Evolutionary conservation across 805 yeast species (phyloP).

Genomic region (Myxozyma monticola): DNA sequence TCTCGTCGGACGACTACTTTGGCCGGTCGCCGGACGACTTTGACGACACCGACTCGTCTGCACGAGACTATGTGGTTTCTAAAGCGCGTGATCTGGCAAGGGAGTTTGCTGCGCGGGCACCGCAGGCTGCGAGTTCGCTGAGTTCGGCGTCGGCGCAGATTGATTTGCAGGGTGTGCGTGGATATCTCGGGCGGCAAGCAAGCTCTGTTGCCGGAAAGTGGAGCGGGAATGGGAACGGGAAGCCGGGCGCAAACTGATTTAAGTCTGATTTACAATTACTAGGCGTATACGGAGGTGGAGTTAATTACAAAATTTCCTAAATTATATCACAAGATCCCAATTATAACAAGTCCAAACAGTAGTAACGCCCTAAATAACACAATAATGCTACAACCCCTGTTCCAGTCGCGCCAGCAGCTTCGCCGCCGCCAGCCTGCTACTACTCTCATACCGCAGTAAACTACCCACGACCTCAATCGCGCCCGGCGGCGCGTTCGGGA

Average conservation of each 20-base stretch:
- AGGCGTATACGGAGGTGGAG: no score
- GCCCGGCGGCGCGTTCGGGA: conserved; percentile 19
- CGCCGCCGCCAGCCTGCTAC: conserved; percentile 10
- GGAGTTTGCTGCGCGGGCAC: conserved; percentile 6
- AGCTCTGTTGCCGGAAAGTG: neutral
- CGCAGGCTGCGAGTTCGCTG: neutral
- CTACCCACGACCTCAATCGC: conserved; percentile 4
- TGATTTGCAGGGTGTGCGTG: conserved; percentile 2
- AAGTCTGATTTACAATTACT: no score
- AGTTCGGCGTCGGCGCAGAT: neutral
- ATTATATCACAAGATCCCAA: no score
- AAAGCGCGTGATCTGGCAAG: conserved; percentile 5
- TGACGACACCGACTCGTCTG: conserved; percentile 54
- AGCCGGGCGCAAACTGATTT: no score
- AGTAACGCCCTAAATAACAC: no score
- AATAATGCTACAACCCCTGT: no score
- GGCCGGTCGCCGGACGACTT: conserved; percentile 69
- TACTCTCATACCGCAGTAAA: conserved; percentile 17
- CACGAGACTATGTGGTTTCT: conserved; percentile 44
- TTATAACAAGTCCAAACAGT: no score
- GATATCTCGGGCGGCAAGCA: conserved; percentile 2
- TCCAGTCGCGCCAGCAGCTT: conserved; percentile 11
- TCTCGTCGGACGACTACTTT: conserved; percentile 91
- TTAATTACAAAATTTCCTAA: no score
- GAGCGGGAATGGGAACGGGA: neutral